Conservation (phyloP, 345 rosid genomes). For the Streptanthus diversifolius region DNA sequence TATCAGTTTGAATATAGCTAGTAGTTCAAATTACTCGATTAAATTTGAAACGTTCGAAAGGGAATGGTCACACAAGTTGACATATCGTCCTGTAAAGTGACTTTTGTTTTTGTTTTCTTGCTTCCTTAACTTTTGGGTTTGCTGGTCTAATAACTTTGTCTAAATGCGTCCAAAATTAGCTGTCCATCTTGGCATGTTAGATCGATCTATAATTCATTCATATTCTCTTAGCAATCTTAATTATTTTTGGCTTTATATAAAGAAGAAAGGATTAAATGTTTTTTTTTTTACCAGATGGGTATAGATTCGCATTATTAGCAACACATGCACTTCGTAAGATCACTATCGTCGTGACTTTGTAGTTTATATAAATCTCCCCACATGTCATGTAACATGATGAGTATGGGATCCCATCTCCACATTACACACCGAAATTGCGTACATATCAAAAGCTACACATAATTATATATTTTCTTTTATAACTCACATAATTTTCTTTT, state of each 20-base stretch:
- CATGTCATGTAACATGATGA: conserved; percentile 64
- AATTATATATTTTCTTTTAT: background rate
- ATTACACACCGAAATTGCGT: background rate
- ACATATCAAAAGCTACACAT: background rate
- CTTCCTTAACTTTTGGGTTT: background rate
- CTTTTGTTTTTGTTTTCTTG: background rate
- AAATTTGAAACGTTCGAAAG: background rate
- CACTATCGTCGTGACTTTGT: conserved; percentile 33
- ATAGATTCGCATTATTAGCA: conserved; percentile 37
- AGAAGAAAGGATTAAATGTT: conserved; percentile 31
- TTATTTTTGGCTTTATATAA: conserved; percentile 4
- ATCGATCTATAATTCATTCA: conserved; percentile 8
- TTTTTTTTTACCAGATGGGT: conserved; percentile 30
- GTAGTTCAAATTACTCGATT: background rate
- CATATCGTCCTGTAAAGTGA: conserved; percentile 23
- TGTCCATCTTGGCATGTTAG: conserved; percentile 29
- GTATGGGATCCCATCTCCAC: conserved; percentile 43
- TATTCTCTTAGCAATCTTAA: background rate
- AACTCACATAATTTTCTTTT: background rate
- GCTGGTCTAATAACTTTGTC: conserved; percentile 11
- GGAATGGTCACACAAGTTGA: conserved; percentile 24
- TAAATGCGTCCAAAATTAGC: conserved; percentile 27
- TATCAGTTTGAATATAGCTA: background rate
- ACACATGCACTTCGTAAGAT: conserved; percentile 45
- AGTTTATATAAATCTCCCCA: conserved; percentile 31